Percentiles rank a stretch among this genome's conserved stretches.
Conservation (phyloP, 345 rosid species). For the Euphorbia lathyris region DNA sequence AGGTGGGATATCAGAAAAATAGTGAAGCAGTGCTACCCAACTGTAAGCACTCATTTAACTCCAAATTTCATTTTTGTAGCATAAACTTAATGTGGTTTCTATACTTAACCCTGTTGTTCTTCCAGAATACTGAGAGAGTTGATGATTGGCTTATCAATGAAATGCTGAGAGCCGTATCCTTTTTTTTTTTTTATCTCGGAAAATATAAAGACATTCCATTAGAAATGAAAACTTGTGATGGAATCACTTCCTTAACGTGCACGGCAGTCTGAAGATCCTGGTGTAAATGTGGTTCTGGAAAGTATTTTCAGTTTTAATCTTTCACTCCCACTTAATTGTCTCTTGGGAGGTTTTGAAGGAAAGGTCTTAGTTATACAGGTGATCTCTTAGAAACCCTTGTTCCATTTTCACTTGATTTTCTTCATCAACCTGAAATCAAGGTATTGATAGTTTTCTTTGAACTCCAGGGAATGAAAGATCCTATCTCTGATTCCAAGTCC, state of each 20-base stretch:
- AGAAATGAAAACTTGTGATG: background rate
- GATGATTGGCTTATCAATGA: conserved; percentile 69
- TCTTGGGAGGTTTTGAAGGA: conserved; percentile 52
- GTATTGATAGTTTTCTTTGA: background rate
- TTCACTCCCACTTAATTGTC: conserved; percentile 74
- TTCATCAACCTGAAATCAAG: background rate
- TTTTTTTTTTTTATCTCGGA: conserved; percentile 27
- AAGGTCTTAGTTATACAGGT: conserved; percentile 76
- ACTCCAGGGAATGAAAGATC: conserved; percentile 82
- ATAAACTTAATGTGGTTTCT: conserved; percentile 1
- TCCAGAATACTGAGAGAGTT: conserved; percentile 70
- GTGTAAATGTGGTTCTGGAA: conserved; percentile 70
- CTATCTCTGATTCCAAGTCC: conserved; percentile 53
- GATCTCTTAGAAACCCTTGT: background rate
- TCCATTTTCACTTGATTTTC: background rate
- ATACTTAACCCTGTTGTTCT: conserved; percentile 17
- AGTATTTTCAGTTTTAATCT: conserved; percentile 78
- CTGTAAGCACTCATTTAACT: conserved; percentile 41
- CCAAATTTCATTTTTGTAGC: background rate
- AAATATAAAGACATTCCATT: background rate
- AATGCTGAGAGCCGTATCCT: conserved; percentile 96
- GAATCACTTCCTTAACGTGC: conserved; percentile 43
- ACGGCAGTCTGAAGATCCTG: conserved; percentile 75
- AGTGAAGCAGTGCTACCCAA: conserved; percentile 71
- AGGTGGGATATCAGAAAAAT: conserved; percentile 49